A percentile compares a stretch with the other conserved stretches of the same genome.
Evolutionary conservation across 441 rosid genomes (phyloP).

Genomic region (Jatropha podagrica): DNA sequence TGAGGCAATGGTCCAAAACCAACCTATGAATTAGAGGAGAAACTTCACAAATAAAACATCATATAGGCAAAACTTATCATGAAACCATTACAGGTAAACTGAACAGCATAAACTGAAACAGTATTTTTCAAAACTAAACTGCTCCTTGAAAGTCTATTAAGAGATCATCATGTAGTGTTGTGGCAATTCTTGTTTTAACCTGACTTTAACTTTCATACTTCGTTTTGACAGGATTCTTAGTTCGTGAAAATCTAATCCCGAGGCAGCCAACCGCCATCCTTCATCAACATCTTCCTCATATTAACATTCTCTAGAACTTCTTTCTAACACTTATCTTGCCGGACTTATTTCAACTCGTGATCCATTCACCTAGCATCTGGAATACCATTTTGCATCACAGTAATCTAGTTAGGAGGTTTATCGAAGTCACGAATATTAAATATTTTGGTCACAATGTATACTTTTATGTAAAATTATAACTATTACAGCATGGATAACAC

Average conservation of each 20-base stretch:
- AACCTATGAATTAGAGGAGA: background rate
- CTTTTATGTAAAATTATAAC: background rate
- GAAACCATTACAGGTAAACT: background rate
- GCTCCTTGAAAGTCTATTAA: background rate
- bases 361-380: background rate
- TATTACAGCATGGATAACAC: background rate
- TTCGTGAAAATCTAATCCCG: background rate
- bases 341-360: background rate
- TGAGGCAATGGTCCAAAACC: background rate
- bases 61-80: background rate
- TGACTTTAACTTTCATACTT: background rate
- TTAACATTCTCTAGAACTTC: background rate
- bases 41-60: background rate
- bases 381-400: background rate
- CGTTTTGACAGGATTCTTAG: background rate
- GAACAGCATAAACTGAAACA: background rate
- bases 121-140: background rate
- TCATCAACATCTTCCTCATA: background rate
- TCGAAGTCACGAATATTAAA: background rate
- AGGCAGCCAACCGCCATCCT: background rate
- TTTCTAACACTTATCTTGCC: background rate
- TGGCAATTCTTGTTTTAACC: background rate
- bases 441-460: background rate
- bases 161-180: background rate
- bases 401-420: background rate